A percentile compares a stretch with the other conserved stretches of the same genome.
Conservation (phyloP, 371 early-diverging fungal species). For the Mortierella sp. region DNA sequence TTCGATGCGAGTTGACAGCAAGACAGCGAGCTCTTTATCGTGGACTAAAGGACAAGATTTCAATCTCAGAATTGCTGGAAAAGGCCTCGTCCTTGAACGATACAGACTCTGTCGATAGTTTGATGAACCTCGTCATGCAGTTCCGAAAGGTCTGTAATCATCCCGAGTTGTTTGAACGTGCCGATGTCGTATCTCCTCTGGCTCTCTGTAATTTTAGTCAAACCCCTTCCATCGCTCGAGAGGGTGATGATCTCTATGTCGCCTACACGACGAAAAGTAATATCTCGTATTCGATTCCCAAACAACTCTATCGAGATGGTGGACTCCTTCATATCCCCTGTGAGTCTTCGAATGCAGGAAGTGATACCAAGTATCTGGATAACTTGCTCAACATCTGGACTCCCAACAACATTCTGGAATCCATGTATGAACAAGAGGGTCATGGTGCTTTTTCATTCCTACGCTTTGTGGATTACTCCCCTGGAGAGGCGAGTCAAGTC, state of each 20-base stretch:
- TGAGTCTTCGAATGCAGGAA: slow-evolving; percentile 63
- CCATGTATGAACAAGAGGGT: slow-evolving; percentile 43
- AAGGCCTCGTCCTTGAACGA: slow-evolving; percentile 74
- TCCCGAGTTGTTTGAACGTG: slow-evolving; percentile 98
- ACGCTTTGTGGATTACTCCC: slow-evolving; percentile 68
- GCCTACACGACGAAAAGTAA: slow-evolving; percentile 72
- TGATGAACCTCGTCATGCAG: slow-evolving; percentile 98
- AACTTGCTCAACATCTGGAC: slow-evolving; percentile 70
- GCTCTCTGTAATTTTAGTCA: slow-evolving; percentile 69
- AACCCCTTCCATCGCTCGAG: slow-evolving; percentile 73
- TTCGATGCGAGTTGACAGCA: slow-evolving; percentile 87
- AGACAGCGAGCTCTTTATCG: slow-evolving; percentile 85
- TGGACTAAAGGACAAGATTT: slow-evolving; percentile 84
- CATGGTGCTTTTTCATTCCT: slow-evolving; percentile 68
- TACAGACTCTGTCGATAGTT: slow-evolving; percentile 74
- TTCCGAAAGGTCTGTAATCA: slow-evolving; percentile 98
- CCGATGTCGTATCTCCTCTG: slow-evolving; percentile 82
- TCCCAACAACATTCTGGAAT: slow-evolving; percentile 61
- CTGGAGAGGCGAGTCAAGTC: slow-evolving; percentile 62
- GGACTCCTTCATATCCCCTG: slow-evolving; percentile 59
- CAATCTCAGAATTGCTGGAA: slow-evolving; percentile 83
- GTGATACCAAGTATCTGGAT: slow-evolving; percentile 60
- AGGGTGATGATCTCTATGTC: slow-evolving; percentile 64
- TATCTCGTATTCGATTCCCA: slow-evolving; percentile 74
- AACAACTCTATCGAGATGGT: slow-evolving; percentile 74